Percentiles rank a stretch among this genome's conserved stretches.
Conservation (phyloP, 2,329 filamentous ascomycete genomes). For the Colletotrichum nymphaeae region DNA sequence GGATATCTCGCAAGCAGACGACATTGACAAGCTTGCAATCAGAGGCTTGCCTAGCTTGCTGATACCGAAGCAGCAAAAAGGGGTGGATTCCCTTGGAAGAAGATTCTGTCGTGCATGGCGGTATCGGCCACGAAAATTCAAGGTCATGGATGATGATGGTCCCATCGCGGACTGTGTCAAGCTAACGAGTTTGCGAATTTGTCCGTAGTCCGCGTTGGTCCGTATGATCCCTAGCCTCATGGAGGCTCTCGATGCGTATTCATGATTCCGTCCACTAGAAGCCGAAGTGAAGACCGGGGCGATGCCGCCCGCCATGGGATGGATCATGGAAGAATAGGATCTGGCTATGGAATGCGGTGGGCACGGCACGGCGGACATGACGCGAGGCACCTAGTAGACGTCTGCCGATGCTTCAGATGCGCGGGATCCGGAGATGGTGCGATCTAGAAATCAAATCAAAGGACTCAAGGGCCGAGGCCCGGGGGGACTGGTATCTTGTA, state of each 20-base stretch:
- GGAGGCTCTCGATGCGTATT: neutral
- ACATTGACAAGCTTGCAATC: neutral
- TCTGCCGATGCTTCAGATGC: constrained; percentile 24
- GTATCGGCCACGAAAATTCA: constrained; percentile 9
- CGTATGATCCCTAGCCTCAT: neutral
- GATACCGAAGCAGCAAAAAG: neutral
- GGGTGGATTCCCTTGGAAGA: neutral
- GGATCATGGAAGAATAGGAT: neutral
- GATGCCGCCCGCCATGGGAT: neutral
- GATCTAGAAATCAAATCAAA: constrained; percentile 16
- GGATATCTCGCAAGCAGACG: constrained; percentile 12
- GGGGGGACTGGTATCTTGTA: neutral
- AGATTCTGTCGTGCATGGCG: constrained; percentile 13
- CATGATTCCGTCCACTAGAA: neutral
- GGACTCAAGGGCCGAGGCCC: neutral
- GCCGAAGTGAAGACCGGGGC: neutral
- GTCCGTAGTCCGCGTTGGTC: neutral
- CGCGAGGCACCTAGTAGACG: constrained; percentile 1
- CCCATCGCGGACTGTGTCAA: constrained; percentile 1
- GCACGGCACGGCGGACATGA: neutral
- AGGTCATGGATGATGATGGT: neutral
- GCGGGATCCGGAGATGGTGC: constrained; percentile 25
- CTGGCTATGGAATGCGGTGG: neutral
- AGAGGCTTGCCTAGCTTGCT: neutral
- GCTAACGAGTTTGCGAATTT: neutral